These are phyloP conservation scores for Mycena chlorophos DNA, from an alignment of 768 basidiomycete species.

Conservation along the genomic window DNA sequence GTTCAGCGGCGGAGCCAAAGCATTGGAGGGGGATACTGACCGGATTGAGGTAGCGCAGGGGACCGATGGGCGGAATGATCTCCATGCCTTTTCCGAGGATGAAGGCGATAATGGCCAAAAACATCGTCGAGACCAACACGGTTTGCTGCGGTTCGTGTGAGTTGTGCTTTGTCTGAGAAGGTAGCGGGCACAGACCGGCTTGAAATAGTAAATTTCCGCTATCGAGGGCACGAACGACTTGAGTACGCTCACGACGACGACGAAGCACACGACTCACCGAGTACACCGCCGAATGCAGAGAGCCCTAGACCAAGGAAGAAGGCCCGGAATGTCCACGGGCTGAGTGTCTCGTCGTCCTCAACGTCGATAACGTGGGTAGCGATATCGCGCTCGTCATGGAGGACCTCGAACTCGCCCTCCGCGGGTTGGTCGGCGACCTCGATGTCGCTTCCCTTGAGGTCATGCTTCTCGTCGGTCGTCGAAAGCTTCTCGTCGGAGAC, in stretches of 20 bases:
- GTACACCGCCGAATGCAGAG: slow-evolving; percentile 49
- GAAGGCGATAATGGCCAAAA: slow-evolving; percentile 52
- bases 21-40: slow-evolving; percentile 29
- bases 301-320: slow-evolving; percentile 49
- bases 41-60: slow-evolving; percentile 54
- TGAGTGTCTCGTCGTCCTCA: slow-evolving; percentile 46
- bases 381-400: slow-evolving; percentile 47
- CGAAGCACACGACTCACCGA: slow-evolving; percentile 35
- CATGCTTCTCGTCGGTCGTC: slow-evolving; percentile 34
- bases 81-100: slow-evolving; percentile 50
- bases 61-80: slow-evolving; percentile 46
- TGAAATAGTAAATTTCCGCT: slow-evolving; percentile 65
- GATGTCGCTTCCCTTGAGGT: slow-evolving; percentile 32
- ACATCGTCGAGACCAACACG: slow-evolving; percentile 52
- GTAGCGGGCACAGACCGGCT: slow-evolving; percentile 39
- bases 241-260: slow-evolving; percentile 11
- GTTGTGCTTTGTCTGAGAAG: neutral
- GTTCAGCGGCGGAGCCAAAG: neutral
- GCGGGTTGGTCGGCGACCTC: slow-evolving; percentile 32
- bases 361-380: slow-evolving; percentile 48
- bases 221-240: neutral
- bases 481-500: slow-evolving; percentile 28
- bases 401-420: slow-evolving; percentile 32
- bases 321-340: slow-evolving; percentile 48
- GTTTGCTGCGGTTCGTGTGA: slow-evolving; percentile 42